Base-by-base conservation (phyloP, 2,329 filamentous ascomycete species). In the Penicillium sp. region DNA sequence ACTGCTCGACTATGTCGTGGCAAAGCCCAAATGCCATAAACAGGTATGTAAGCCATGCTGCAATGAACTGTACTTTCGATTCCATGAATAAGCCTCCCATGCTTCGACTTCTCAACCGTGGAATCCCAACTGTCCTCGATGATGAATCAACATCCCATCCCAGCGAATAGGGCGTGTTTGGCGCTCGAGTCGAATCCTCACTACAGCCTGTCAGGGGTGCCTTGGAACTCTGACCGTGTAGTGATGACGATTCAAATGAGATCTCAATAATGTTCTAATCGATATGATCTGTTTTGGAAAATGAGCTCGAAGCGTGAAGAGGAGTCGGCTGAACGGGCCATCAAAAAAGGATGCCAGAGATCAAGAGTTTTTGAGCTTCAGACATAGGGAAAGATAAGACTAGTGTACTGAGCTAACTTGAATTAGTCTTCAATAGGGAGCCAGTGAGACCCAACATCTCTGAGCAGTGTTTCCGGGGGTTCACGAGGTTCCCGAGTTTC, bases 1-100 rank as follows among this genome's bases (percentile, higher is more conserved):
- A 64, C 5, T 69, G 64, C 47, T 78, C 75, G 22, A 77, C 65
- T 2, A 66, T 53, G 7, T 67, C 59, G 49, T 69, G 67, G 12
- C 57, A 47, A 12, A 60, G 6, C 1, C 41, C 38, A 15, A 48
- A 47, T 11, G 60, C 59, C 22, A 60, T 37, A 2, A 7, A 31
- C 0, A 56, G 22, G 17, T 57, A 54, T 3, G 63, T 6, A 7
- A 52, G 58, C 28, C 49, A 63, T 14, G 66, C 5, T 7, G 64
- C 31, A 14, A 72, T 12, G 31, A 17, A n/a, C 12, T 17, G 15
- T 8, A 3, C 22, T 15, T 4, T 47, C 8, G 22, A 12, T 15
- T 28, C 22, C 43, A 31, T 47, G 12, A 28, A 51, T 47, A 53
- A 57, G 1, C 68, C 1, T 49, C n/a, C n/a, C 28, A 35, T 20